Conservation (phyloP, 345 rosid genomes). For the Citrus reticulata region DNA sequence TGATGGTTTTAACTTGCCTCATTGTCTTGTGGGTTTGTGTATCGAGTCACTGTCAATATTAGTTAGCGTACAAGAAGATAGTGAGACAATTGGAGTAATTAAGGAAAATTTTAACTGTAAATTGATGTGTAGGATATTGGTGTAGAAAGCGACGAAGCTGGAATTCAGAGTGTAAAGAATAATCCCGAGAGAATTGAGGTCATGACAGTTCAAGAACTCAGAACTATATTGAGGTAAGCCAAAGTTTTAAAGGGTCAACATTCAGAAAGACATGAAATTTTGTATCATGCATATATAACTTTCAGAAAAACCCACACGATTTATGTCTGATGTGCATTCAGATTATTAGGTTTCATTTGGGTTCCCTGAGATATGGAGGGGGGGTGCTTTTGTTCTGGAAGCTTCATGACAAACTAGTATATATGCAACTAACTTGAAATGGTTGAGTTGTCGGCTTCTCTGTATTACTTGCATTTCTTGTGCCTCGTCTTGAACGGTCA, state of each 20-base stretch:
- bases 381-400: background rate
- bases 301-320: background rate
- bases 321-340: background rate
- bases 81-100: background rate
- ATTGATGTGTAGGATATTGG: constrained; percentile 16
- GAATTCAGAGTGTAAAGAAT: background rate
- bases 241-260: background rate
- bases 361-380: background rate
- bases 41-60: background rate
- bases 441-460: background rate
- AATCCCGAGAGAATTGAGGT: background rate
- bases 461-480: background rate
- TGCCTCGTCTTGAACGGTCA: background rate
- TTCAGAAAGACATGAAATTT: background rate
- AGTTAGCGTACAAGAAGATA: background rate
- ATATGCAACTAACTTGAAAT: background rate
- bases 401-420: background rate
- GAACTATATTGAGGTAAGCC: constrained; percentile 56
- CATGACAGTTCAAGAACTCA: constrained; percentile 49
- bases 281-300: too few relatives aligned
- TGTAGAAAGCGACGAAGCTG: background rate
- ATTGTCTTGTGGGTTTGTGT: background rate
- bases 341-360: background rate
- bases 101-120: constrained; percentile 18
- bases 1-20: background rate